Evolutionary conservation across 2,329 filamentous ascomycete genomes (phyloP), one percentile per base, ranked within the genome.

Genomic region (Penicillium sp.): DNA sequence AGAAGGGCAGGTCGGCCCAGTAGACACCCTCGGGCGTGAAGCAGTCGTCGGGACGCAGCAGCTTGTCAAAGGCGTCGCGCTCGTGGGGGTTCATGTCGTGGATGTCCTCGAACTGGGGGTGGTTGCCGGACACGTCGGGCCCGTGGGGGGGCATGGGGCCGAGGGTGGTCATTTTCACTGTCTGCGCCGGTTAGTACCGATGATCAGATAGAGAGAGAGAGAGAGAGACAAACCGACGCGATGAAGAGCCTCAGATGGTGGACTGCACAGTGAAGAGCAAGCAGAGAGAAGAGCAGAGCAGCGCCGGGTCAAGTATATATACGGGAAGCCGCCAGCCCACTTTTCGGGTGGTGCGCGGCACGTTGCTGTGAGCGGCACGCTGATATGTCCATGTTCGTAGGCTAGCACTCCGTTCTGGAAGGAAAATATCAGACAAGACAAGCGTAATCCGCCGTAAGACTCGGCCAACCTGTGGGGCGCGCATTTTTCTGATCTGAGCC

Each of bases 1-100:
- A 65, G 51, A 91, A 68, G 20, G 87, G 85, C 65, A 97, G 79
- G 70, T 97, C 93, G 33, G 92, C 93, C 92, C 92, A 97, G 82
- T 97, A 97, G 63, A 84, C 82, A 60, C 93, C 93, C 20, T 92
- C 84, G 55, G 82, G 75, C 56, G 88, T 90, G 76, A 93, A 97
- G 61, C 86, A 88, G 76, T 97, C 93, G 68, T 95, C 90, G 2
- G 93, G 93, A 55, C 89, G 88, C 56, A 95, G 88, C 57, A 97
- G 79, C 63, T 87, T 84, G 66, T 88, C 82, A 77, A 97, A 96
- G 65, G 87, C 81, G 43, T 77, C 79, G 60, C 78, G 77, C 69
- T 89, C 85, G 58, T 80, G 75, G 35, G 74, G 67, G 61, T 78
- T 81, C 83, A 87, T 86, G 38, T 74, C 68, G 64, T 74, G 70